These are phyloP conservation scores for Amanita exitialis DNA, from an alignment of 768 basidiomycete species.

Conservation along the genomic window DNA sequence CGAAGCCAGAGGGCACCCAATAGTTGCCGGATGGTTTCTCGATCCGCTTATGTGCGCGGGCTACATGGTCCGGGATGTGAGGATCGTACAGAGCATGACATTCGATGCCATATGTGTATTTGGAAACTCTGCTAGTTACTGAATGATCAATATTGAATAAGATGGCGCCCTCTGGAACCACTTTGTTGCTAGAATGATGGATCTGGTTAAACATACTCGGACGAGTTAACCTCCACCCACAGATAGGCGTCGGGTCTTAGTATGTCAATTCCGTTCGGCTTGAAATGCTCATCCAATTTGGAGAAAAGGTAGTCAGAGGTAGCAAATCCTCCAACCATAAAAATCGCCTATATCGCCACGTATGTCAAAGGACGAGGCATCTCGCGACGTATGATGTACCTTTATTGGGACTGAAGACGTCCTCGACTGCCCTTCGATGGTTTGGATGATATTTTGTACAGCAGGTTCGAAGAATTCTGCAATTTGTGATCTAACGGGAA, in stretches of 20 bases:
- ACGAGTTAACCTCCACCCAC: constrained; percentile 21
- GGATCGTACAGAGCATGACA: constrained; percentile 5
- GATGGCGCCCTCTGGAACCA: constrained; percentile 16
- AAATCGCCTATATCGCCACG: constrained; percentile 20
- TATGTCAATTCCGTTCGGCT: constrained; percentile 22
- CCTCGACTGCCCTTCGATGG: not conserved
- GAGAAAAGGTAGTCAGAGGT: constrained; percentile 39
- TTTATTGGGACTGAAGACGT: not conserved
- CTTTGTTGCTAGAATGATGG: constrained; percentile 13
- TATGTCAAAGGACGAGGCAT: not conserved
- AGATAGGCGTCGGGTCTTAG: constrained; percentile 34
- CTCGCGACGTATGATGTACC: not conserved
- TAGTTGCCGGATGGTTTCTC: not conserved
- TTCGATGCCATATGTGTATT: constrained; percentile 10
- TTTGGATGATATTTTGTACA: not conserved
- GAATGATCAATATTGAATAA: constrained; percentile 15
- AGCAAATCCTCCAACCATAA: constrained; percentile 45
- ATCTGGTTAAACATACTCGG: not conserved
- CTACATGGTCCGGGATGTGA: constrained; percentile 5
- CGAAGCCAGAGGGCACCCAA: constrained; percentile 6
- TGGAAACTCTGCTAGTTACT: constrained; percentile 11
- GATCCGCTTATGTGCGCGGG: not conserved
- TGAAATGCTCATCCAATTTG: constrained; percentile 27
- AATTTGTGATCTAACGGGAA: not conserved
- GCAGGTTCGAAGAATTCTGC: constrained; percentile 6